Evolutionary conservation across 371 early-diverging fungal genomes (phyloP).

Genomic region (Mucor saturninus): DNA sequence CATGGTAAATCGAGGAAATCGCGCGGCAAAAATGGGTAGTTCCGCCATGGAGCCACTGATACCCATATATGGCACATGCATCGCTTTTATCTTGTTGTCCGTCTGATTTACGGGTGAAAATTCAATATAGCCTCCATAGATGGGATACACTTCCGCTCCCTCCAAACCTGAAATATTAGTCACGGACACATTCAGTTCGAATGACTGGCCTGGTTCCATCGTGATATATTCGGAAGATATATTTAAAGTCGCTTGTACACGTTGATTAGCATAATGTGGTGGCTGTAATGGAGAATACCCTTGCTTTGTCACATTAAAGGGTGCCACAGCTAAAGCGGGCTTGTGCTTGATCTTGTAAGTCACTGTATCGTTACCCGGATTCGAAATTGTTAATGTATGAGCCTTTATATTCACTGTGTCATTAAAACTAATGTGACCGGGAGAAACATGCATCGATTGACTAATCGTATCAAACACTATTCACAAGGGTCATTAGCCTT

Average conservation of each 20-base stretch:
- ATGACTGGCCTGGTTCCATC: conserved; percentile 48
- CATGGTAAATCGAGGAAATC: conserved; percentile 29
- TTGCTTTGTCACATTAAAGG: conserved; percentile 36
- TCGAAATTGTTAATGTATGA: conserved; percentile 43
- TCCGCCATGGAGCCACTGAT: conserved; percentile 52
- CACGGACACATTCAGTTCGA: conserved; percentile 18
- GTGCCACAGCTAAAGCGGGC: conserved; percentile 42
- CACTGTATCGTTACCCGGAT: conserved; percentile 52
- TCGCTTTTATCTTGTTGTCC: conserved; percentile 8
- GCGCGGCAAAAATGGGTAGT: conserved; percentile 52
- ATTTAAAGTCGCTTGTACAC: conserved; percentile 34
- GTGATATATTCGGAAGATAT: conserved; percentile 38
- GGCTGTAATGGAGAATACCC: conserved; percentile 40
- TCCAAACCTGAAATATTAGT: conserved; percentile 4
- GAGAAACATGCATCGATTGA: conserved; percentile 58
- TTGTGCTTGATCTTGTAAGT: conserved; percentile 48
- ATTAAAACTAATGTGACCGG: conserved; percentile 73
- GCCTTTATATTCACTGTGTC: conserved; percentile 55
- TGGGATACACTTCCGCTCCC: conserved; percentile 27
- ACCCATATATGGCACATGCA: conserved; percentile 63
- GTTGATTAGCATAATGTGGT: conserved; percentile 11
- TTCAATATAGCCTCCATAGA: conserved; percentile 50
- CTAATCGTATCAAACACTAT: conserved; percentile 62
- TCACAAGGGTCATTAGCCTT: background rate
- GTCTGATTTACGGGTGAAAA: conserved; percentile 22